Base-by-base conservation (phyloP, 345 rosid genomes). In the Microcos paniculata region DNA sequence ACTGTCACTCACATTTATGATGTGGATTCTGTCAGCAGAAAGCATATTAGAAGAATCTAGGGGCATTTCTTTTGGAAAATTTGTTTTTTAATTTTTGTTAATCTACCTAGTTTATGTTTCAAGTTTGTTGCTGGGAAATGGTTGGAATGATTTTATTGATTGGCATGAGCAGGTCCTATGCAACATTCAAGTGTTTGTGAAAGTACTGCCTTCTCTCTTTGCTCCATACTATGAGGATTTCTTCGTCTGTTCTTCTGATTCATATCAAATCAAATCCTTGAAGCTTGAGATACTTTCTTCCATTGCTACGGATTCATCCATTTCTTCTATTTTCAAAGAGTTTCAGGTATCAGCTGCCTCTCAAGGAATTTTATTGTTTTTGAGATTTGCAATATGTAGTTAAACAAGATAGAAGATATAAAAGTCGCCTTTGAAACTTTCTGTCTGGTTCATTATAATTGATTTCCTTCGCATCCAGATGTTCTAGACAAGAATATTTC, bases 241-340 rank as follows among this genome's bases (percentile, higher is more conserved):
- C 88, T 92, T 90, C 84, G 80, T 92, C 77, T 70, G 73, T 73
- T 90, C 94, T 62, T 88, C 96, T 45, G 98, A 96, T 77, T 77
- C 96, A 64, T 87, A 88, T 89, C 91, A 88, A 86, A 89, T 86
- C 67, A 96, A 86, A 88, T 88, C 92, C 57, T 84, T 93, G 84
- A 96, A 93, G 88, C 97, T 96, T 79, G 94, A 89, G 86, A 91
- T 96, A 78, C 91, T 96, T 80, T 90, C 96, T 83, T 87, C 82
- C 72, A 87, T 93, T 78, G 88, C 90, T 64, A 88, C 91, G 51
- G 88, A 89, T 67, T 89, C 86, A 53, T 90, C 97, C 45, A 82
- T 93, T 80, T 73, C 91, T 65, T 84, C 88, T 21, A 80, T 92
- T 82, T 85, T 93, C 78, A 91, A 82, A 82, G 99, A 96, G 81